Base-by-base conservation (phyloP, 73 alveolate genomes). In the Paramecium caudatum region DNA sequence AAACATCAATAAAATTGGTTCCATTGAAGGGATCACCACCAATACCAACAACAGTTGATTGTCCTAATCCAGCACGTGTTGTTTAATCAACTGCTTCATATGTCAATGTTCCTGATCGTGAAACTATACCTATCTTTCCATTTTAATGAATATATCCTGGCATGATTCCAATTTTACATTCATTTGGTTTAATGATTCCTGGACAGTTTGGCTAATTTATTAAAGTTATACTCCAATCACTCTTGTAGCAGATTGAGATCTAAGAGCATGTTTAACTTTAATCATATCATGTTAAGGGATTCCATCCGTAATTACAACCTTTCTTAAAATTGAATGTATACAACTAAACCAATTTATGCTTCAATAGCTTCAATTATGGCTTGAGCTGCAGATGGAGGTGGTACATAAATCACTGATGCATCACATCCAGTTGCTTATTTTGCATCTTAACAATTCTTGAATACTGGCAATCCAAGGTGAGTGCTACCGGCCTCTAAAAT, bases 1-100 rank as follows among this genome's bases (percentile, higher is more conserved):
- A 91, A 85, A 93, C 97, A 90, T 97, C 99, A 74, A 97, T 97
- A 95, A 97, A 97, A 95, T 97, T 96, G 82, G 99, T 96, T 68
- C 99, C 99, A 74, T 96, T 97, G 95, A 97, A 96, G 33, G 99
- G 99, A 91, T 97, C 99, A 32, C 99, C 99, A 32, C 99, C 99
- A 46, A 74, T 90, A 46, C 94, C 96, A 39, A 96, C 98, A 83
- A 95, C 97, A 36, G 99, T 96, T 10, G 98, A 94, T 92, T 97
- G 96, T 36, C 99, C 99, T 70, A 97, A 93, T 47, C 98, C 98
- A 34, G 90, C 97, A 23, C 86, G 92, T 2, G 99, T 96, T 63
- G 99, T 97, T 94, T 97, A 96, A 91, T 97, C 98, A 12, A 97
- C 99, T 15, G 98, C 99, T 92, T 97, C 99, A 61, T 97, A 97